Conservation (phyloP, 2,329 filamentous ascomycete species). For the Aureobasidium musti region DNA sequence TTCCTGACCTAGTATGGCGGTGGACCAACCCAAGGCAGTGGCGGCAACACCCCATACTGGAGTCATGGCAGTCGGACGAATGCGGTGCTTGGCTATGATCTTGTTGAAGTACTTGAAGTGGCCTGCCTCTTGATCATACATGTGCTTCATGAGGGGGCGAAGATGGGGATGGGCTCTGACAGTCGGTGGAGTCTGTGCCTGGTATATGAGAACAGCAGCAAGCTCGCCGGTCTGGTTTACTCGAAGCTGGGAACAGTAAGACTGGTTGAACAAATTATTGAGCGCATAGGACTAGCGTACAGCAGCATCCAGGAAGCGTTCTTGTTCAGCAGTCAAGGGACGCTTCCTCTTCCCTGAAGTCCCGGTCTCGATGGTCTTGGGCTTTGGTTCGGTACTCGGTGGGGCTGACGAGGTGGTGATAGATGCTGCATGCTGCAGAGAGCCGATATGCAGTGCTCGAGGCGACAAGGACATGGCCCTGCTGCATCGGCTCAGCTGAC, state of each 20-base stretch:
- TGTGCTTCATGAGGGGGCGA: constrained; percentile 89
- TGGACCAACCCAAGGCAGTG: constrained; percentile 82
- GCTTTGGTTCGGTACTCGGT: constrained; percentile 32
- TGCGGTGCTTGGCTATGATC: constrained; percentile 79
- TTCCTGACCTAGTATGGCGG: constrained; percentile 83
- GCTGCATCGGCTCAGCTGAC: constrained; percentile 18
- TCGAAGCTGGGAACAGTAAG: constrained; percentile 61
- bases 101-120: constrained; percentile 85
- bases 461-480: constrained; percentile 14
- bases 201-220: constrained; percentile 94
- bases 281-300: constrained; percentile 46
- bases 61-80: constrained; percentile 90
- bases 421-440: constrained; percentile 14
- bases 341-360: constrained; percentile 30
- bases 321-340: constrained; percentile 67
- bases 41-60: constrained; percentile 84
- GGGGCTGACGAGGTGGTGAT: constrained; percentile 32
- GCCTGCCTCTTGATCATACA: constrained; percentile 93
- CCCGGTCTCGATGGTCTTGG: constrained; percentile 24
- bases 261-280: constrained; percentile 1
- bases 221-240: constrained; percentile 98
- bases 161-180: constrained; percentile 81
- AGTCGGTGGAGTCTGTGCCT: constrained; percentile 80
- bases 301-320: constrained; percentile 73
- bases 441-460: constrained; percentile 7